These are phyloP conservation scores for Discostella stelligera DNA, from an alignment of 352 stramenopile species.

Conservation along the genomic window DNA sequence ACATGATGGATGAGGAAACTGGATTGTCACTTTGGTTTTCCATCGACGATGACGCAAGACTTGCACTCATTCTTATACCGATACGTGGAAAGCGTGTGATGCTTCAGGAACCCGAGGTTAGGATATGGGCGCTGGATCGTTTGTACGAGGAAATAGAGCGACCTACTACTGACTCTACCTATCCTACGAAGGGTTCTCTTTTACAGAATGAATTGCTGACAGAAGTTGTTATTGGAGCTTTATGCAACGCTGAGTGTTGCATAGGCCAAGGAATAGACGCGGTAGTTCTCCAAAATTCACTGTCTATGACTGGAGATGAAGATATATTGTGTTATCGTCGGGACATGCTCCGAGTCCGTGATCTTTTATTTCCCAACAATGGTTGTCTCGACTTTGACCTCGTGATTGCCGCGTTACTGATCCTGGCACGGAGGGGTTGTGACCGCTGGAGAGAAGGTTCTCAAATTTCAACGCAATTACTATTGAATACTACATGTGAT, in stretches of 20 bases:
- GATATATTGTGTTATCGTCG: slow-evolving; percentile 42
- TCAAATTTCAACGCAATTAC: slow-evolving; percentile 58
- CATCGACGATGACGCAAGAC: slow-evolving; percentile 60
- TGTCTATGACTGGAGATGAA: slow-evolving; percentile 3
- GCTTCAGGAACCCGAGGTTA: slow-evolving; percentile 65
- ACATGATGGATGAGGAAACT: slow-evolving; percentile 65
- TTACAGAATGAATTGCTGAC: slow-evolving; percentile 62
- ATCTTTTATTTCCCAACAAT: slow-evolving; percentile 43
- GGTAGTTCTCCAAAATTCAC: slow-evolving; percentile 12
- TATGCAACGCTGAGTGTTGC: slow-evolving; percentile 72
- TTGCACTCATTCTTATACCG: slow-evolving; percentile 59
- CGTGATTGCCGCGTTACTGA: slow-evolving; percentile 69
- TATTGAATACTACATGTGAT: slow-evolving; percentile 75
- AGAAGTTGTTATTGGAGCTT: slow-evolving; percentile 52
- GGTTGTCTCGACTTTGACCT: slow-evolving; percentile 74
- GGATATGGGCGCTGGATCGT: slow-evolving; percentile 55
- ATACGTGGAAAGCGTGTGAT: slow-evolving; percentile 63
- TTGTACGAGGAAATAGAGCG: slow-evolving; percentile 52
- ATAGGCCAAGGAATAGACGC: slow-evolving; percentile 39
- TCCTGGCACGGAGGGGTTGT: slow-evolving; percentile 45
- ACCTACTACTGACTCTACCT: slow-evolving; percentile 9
- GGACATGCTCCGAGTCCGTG: slow-evolving; percentile 34
- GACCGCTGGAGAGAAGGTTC: slow-evolving; percentile 54
- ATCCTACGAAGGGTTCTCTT: slow-evolving; percentile 16
- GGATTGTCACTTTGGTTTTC: slow-evolving; percentile 66